phyloP scores from a whole-genome alignment of 805 yeast species.

The Candida adriatica region DNA sequence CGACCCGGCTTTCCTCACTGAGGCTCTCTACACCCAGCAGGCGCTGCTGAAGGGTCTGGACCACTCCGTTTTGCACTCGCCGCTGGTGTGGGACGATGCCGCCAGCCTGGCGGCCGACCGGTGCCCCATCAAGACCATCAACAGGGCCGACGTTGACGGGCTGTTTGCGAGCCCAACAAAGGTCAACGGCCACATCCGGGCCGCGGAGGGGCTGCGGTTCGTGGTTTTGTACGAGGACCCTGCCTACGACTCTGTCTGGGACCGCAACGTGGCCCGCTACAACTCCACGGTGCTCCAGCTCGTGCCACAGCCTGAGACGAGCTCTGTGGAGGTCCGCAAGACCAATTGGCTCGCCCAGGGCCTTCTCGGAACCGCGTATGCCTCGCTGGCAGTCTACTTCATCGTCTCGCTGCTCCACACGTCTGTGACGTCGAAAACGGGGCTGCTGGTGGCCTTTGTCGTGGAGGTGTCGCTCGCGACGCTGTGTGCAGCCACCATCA shows the following conservation, averaged over 20 bases:
- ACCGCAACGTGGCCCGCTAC: slow-evolving; percentile 23
- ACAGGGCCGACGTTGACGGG: slow-evolving; percentile 21
- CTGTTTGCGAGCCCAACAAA: slow-evolving; percentile 33
- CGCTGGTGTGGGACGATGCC: slow-evolving; percentile 39
- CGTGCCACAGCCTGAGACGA: no score
- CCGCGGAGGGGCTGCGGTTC: slow-evolving; percentile 34
- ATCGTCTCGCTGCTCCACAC: slow-evolving; percentile 33
- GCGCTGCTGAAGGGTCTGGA: slow-evolving; percentile 22
- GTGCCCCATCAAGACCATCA: slow-evolving; percentile 33
- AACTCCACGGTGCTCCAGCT: no score
- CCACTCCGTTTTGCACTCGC: slow-evolving; percentile 28
- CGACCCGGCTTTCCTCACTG: slow-evolving; percentile 29
- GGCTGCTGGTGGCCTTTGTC: slow-evolving; percentile 36
- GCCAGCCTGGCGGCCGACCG: slow-evolving; percentile 26
- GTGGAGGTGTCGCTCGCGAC: slow-evolving; percentile 35
- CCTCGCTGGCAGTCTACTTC: slow-evolving; percentile 27
- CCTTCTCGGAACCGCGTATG: no score
- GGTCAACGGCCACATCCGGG: slow-evolving; percentile 36
- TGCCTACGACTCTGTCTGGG: slow-evolving; percentile 25
- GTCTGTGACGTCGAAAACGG: slow-evolving; percentile 38
- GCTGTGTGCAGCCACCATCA: slow-evolving; percentile 36
- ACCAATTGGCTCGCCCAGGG: no score
- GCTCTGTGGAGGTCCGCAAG: no score
- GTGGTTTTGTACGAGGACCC: slow-evolving; percentile 24
- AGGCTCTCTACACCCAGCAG: slow-evolving; percentile 30